A percentile compares a stretch with the other conserved stretches of the same genome.
phyloP scores from a whole-genome alignment of 2,329 filamentous ascomycete genomes.

The Xylaria sp. region DNA sequence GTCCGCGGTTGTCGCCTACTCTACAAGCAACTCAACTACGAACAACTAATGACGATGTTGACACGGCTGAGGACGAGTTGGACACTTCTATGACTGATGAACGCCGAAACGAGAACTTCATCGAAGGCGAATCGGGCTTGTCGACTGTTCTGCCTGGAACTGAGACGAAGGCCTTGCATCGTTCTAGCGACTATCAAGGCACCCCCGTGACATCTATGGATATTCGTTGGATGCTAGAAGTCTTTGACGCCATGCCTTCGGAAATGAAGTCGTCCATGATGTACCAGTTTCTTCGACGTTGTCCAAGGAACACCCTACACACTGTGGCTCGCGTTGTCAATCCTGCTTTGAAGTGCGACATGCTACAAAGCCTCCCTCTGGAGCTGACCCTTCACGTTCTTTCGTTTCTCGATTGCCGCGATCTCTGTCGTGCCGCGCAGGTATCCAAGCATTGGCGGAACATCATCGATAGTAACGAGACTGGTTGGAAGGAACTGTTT shows the following conservation, averaged over 20 bases:
- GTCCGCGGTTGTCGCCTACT: conserved; percentile 88
- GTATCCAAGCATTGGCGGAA: conserved; percentile 93
- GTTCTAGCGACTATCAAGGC: conserved; percentile 28
- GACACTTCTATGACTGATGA: conserved; percentile 35
- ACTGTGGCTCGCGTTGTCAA: conserved; percentile 88
- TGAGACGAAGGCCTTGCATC: conserved; percentile 22
- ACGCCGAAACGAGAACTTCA: conserved; percentile 40
- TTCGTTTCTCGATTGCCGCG: conserved; percentile 76
- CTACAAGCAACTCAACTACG: conserved; percentile 63
- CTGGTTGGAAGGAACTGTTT: conserved; percentile 89
- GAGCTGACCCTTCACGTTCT: conserved; percentile 86
- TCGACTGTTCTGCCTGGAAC: conserved; percentile 25
- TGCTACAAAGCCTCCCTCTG: conserved; percentile 73
- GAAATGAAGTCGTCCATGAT: conserved; percentile 95
- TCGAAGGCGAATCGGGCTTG: conserved; percentile 32
- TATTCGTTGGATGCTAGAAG: conserved; percentile 79
- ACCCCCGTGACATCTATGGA: conserved; percentile 55
- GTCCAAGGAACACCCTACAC: conserved; percentile 80
- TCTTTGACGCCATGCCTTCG: conserved; percentile 84
- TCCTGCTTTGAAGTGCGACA: conserved; percentile 90
- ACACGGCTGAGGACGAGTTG: conserved; percentile 37
- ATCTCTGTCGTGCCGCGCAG: conserved; percentile 83
- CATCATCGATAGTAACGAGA: conserved; percentile 87
- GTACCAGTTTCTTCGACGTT: conserved; percentile 88
- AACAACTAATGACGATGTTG: conserved; percentile 40